Evolutionary conservation across 1,284 basidiomycete species (phyloP), one percentile per base, ranked within the genome.

Genomic region (Marasmius oreades): DNA sequence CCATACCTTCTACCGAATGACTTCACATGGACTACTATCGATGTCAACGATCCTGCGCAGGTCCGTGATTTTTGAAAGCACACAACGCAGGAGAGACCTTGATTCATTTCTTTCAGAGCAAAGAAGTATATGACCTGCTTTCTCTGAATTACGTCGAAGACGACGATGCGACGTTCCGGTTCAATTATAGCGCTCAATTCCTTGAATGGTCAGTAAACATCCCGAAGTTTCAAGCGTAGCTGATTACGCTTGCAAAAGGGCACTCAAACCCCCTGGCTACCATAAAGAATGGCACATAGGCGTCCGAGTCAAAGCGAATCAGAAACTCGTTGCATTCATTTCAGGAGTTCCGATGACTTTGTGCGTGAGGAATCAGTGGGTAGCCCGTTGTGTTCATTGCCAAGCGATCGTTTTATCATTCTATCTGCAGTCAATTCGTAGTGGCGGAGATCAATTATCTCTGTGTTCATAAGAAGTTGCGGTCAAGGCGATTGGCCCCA

Each of bases 321-420:
- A 90, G 73, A 98, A 96, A 71, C 81, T 99, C 1, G 92, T 99
- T n/a, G 97, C 92, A 0, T 99, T 99, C 71, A 98, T 99, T 64
- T 90, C 93, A n/a, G 97, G 93, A 43, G 88, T 99, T 46, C 95
- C 95, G 5, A 78, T 97, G 59, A 84, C 82, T 10, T 71, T 97
- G 11, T 86, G 89, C 23, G 88, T 95, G 8, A 86, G 94, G 48
- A 73, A 80, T 59, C 85, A 88, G 95, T 95, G 64, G 69, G 88
- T 73, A 11, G 6, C 4, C 39, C 20, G 6, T 22, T 7, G 23
- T 56, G 36, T 48, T 22, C 5, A 51, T 10, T 10, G n/a, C 43
- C 6, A 46, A 42, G 11, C 12, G 8, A 33, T 23, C 33, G 24
- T 23, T 20, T 45, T 6, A 54, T 37, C 26, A 54, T 18, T 65